A percentile compares a stretch with the other conserved stretches of the same genome.
Conservation (phyloP, 768 basidiomycete genomes). For the Suillus bovinus region DNA sequence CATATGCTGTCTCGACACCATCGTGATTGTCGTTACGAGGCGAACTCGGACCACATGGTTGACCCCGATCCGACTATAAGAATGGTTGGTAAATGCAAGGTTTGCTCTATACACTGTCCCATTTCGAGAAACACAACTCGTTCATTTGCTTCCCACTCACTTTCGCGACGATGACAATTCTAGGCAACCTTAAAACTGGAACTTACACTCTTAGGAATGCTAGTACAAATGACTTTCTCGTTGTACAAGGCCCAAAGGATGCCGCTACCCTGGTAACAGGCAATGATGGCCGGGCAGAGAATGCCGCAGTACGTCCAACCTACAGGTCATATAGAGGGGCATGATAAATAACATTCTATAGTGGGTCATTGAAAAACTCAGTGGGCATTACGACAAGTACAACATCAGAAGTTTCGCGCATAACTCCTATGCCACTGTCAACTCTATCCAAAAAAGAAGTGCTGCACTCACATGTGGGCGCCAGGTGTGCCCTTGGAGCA, state of each 20-base stretch:
- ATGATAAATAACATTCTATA: not conserved
- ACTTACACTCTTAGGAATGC: slow-evolving; percentile 7
- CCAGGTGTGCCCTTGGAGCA: not conserved
- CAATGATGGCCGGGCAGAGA: not conserved
- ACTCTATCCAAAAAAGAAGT: not conserved
- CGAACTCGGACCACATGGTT: not conserved
- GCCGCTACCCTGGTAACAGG: not conserved
- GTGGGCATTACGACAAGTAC: slow-evolving; percentile 6
- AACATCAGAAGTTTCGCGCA: slow-evolving; percentile 5
- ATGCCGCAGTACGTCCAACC: slow-evolving; percentile 1
- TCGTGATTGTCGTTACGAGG: too few species aligned
- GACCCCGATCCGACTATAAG: not conserved
- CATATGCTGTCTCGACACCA: not conserved
- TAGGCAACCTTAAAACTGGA: not conserved
- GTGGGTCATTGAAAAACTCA: slow-evolving; percentile 7
- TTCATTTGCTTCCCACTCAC: too few species aligned
- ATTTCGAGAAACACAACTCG: not conserved
- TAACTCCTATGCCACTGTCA: not conserved
- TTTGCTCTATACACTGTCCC: not conserved
- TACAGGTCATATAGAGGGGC: not conserved
- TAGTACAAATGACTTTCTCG: not conserved
- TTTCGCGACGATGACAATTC: not conserved
- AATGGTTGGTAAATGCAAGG: not conserved
- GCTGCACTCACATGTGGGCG: not conserved
- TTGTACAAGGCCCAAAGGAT: not conserved